These are phyloP conservation scores for Allodekkera sacchari DNA, from an alignment of 805 yeast species.

Conservation along the genomic window DNA sequence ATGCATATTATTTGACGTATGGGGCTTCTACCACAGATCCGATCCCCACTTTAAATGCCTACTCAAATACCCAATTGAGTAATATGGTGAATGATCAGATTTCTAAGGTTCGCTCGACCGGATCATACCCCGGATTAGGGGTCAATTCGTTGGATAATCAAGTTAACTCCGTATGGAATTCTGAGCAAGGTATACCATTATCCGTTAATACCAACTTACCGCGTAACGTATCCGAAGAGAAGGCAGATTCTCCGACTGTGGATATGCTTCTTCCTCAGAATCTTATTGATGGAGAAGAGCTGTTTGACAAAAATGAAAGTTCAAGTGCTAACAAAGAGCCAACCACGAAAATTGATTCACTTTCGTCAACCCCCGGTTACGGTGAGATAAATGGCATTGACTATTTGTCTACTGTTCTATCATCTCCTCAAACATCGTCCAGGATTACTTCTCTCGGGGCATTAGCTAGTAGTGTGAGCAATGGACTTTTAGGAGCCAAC, in stretches of 20 bases:
- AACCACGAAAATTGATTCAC: background rate
- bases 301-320: conserved; percentile 5
- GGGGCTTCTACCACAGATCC: no score
- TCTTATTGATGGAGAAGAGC: conserved; percentile 20
- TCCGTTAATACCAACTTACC: no score
- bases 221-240: no score
- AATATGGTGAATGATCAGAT: no score
- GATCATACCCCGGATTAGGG: no score
- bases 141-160: conserved; percentile 1
- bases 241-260: conserved; percentile 13
- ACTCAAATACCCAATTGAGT: no score
- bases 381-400: background rate
- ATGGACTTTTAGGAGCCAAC: conserved; percentile 1
- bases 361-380: background rate
- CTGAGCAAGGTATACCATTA: no score
- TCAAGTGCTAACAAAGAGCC: background rate
- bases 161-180: conserved; percentile 1
- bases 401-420: no score
- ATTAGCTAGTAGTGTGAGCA: conserved; percentile 8
- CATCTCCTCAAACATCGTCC: no score
- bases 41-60: no score
- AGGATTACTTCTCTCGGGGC: conserved; percentile 14
- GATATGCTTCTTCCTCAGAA: conserved; percentile 23
- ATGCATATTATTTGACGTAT: no score
- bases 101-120: no score